Percentiles rank a stretch among this genome's conserved stretches.
These are phyloP conservation scores for Alternaria sp. DNA, from an alignment of 2,329 filamentous ascomycete genomes.

Conservation along the genomic window DNA sequence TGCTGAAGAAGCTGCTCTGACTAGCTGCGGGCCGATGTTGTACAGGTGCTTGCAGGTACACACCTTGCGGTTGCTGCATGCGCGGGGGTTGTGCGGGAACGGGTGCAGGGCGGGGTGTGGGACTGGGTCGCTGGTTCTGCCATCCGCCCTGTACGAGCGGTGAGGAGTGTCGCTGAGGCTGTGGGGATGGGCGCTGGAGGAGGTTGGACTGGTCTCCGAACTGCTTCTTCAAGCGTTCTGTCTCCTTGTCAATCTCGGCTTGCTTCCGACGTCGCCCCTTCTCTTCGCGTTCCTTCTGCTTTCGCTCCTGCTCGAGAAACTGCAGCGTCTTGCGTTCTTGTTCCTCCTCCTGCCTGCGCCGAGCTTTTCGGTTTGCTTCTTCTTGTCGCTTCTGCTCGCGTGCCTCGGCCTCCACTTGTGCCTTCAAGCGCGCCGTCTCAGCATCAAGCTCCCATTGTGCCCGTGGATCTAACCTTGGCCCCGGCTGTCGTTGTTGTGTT, in stretches of 20 bases:
- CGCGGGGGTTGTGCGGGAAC: constrained; percentile 24
- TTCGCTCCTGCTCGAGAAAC: constrained; percentile 48
- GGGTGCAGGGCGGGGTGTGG: constrained; percentile 16
- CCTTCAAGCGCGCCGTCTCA: constrained; percentile 56
- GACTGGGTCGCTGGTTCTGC: constrained; percentile 15
- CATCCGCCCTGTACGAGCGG: constrained; percentile 25
- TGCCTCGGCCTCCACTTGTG: constrained; percentile 52
- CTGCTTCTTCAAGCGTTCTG: constrained; percentile 70
- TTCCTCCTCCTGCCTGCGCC: constrained; percentile 63
- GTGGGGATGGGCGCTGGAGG: constrained; percentile 22
- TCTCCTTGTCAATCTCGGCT: constrained; percentile 71
- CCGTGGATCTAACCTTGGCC: constrained; percentile 53
- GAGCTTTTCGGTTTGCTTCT: constrained; percentile 58
- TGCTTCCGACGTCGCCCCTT: constrained; percentile 62
- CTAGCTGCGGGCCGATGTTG: constrained; percentile 37
- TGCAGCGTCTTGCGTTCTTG: constrained; percentile 52
- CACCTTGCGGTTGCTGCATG: constrained; percentile 22
- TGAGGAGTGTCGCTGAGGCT: constrained; percentile 31
- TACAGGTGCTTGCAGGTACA: constrained; percentile 38
- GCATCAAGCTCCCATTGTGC: constrained; percentile 60
- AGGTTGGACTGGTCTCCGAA: constrained; percentile 62
- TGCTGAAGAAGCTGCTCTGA: constrained; percentile 46
- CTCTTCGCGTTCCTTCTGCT: constrained; percentile 71
- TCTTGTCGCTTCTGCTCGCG: constrained; percentile 55
- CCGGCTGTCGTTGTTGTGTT: constrained; percentile 13